A percentile compares a stretch with the other conserved stretches of the same genome.
phyloP scores from a whole-genome alignment of 176 grass and related monocot genomes.

The Oryza rufipogon region DNA sequence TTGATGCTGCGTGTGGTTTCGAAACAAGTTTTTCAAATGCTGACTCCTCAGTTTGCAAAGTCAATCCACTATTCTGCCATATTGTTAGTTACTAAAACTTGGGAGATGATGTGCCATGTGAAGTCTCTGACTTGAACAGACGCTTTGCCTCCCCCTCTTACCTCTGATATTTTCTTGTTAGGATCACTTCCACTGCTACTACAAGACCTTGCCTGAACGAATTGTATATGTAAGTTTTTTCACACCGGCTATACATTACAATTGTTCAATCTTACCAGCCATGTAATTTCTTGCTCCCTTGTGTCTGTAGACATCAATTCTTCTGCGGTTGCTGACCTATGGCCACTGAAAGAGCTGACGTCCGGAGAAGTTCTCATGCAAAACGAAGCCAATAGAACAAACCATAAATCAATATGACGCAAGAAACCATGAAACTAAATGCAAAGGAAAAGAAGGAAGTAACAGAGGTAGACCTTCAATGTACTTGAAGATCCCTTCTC shows the following conservation, averaged over 20 bases:
- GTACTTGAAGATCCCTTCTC: no score
- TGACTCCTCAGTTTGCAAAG: background rate
- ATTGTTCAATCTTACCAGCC: background rate
- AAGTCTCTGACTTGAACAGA: background rate
- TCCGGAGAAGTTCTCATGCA: no score
- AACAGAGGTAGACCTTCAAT: no score
- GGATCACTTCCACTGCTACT: background rate
- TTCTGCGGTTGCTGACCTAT: background rate
- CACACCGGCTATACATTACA: background rate
- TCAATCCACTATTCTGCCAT: background rate
- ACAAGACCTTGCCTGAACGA: background rate
- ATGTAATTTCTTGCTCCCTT: background rate
- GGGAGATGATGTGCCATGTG: background rate
- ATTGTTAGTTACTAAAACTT: background rate
- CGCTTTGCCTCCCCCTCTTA: background rate
- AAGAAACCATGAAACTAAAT: no score
- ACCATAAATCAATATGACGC: no score
- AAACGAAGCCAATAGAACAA: no score
- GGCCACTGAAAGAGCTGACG: background rate
- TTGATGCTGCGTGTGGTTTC: constrained; percentile 40
- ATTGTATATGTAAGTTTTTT: background rate
- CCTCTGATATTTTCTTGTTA: background rate
- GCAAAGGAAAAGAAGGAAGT: no score
- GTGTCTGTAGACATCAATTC: background rate
- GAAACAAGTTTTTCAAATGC: constrained; percentile 23